A percentile compares a stretch with the other conserved stretches of the same genome.
Evolutionary conservation across 768 basidiomycete species (phyloP).

Genomic region (Trametes sanguinea): DNA sequence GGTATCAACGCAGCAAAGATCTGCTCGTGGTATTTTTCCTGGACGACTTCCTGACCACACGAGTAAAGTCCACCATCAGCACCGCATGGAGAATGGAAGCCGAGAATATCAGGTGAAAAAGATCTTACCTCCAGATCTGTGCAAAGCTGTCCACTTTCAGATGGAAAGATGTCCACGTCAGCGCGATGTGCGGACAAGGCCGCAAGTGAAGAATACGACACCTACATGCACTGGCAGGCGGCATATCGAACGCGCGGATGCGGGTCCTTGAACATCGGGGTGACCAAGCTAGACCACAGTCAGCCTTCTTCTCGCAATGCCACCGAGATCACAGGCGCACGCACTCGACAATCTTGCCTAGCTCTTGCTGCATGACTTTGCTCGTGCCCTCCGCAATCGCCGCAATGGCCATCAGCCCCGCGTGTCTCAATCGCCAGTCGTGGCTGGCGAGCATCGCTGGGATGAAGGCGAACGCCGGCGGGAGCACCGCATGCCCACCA

Average conservation of each 20-base stretch:
- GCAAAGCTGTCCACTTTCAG: constrained; percentile 77
- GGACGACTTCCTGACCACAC: constrained; percentile 68
- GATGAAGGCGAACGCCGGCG: constrained; percentile 79
- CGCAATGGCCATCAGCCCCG: constrained; percentile 85
- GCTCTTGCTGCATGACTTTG: constrained; percentile 79
- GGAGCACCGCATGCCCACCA: constrained; percentile 74
- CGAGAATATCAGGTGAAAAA: background rate
- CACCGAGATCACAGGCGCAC: constrained; percentile 26
- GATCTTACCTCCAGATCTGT: constrained; percentile 77
- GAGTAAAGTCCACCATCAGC: background rate
- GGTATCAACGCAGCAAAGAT: constrained; percentile 72
- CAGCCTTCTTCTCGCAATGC: constrained; percentile 1
- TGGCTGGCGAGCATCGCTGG: constrained; percentile 79
- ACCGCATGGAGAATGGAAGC: background rate
- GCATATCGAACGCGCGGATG: constrained; percentile 76
- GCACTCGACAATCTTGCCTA: constrained; percentile 81
- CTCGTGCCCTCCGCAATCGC: constrained; percentile 84
- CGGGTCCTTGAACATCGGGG: constrained; percentile 74
- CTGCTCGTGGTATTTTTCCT: constrained; percentile 65
- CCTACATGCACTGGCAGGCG: constrained; percentile 84
- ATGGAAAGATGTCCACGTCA: background rate
- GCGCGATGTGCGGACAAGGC: background rate
- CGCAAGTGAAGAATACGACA: constrained; percentile 3
- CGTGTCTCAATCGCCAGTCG: constrained; percentile 86
- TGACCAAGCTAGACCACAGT: constrained; percentile 56